Evolutionary conservation across 129 eudicot genomes (phyloP), one percentile per base, ranked within the genome.

Genomic region (Flaveria bidentis): DNA sequence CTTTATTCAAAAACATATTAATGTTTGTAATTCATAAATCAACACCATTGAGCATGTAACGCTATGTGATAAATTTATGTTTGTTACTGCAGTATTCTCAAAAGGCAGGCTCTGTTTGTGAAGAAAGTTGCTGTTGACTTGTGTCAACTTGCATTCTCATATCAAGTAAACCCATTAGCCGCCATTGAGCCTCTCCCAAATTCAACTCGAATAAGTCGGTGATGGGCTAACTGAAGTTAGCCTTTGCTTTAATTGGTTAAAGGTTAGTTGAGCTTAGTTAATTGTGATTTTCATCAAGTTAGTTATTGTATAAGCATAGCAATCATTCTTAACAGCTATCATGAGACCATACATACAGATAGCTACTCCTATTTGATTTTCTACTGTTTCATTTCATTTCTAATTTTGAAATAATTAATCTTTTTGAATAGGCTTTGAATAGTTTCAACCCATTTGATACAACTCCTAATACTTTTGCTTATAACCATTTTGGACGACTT

Each of bases 101-200:
- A 63, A 80, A 80, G 78, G 28, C 89, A 83, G 51, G 90, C 84
- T 20, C 49, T 61, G 46, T 76, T 86, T 33, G 42, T 86, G 77
- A 95, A 86, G 76, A 90, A 86, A 83, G 91, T 84, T 45, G 53
- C 77, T 17, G 23, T 79, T 39, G 99, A 95, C 71, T 82, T 91
- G 70, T 95, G 97, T 97, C 93, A 89, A 63, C 99, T 95, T 83
- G 99, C 94, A 53, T 95, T 95, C 78, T 91, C 99, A 23, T 89
- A 95, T 82, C 97, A 95, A 82, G 99, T 95, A 72, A 95, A 95
- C 80, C 97, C 99, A 75, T 85, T 91, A n/a, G 99, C 99, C 36
- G 92, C 97, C 61, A 92, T 95, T 75, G 97, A 95, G n/a, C 17
- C 70, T 6, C 84, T 91, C 42, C 92, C 89, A 71, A 28, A 81